Base-by-base conservation (phyloP, 768 basidiomycete species). In the Lactarius sanguifluus region DNA sequence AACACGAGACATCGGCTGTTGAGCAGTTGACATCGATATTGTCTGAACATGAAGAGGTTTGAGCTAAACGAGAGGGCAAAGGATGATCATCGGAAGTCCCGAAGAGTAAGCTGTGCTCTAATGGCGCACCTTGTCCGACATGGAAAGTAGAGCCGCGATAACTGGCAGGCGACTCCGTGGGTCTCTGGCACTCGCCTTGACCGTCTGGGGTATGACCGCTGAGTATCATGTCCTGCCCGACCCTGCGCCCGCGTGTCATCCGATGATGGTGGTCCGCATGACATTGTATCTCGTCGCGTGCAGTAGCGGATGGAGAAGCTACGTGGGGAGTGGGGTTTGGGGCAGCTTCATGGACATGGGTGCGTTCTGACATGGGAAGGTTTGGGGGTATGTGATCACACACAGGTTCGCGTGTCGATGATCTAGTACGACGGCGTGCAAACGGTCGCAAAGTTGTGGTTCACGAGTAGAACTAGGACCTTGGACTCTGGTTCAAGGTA, bases 181-280 rank as follows among this genome's bases (percentile, higher is more conserved):
- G 41, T 13, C 69, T 41, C 56, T 64, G 62, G 50, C 63, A 70
- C n/a, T 50, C 66, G 3, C 63, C 63, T 57, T 41, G 23, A 52
- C 56, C 66, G 32, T 70, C 63, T 32, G 64, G 61, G n/a, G 65
- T 62, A 45, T 64, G 56, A n/a, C 63, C 64, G 13, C 64, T 58
- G n/a, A 65, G 50, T 32, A 57, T 38, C 23, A 38, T 5, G 20
- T 23, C 28, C 1, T 55, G 59, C 7, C 55, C 38, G 16, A 30
- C 28, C 9, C 52, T 59, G 25, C 60, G 16, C 8, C 23, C 59
- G 36, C 54, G 67, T 16, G 55, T 30, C 43, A 34, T 16, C 54
- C 59, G 68, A 56, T 57, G n/a, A 58, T 15, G 40, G 16, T 32
- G 34, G 18, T 0, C 28, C 16, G 7, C 28, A 2, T 50, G 40